Percentiles rank a stretch among this genome's conserved stretches.
Conservation (phyloP, 208 protist genomes). For the Trypanosoma brucei region DNA sequence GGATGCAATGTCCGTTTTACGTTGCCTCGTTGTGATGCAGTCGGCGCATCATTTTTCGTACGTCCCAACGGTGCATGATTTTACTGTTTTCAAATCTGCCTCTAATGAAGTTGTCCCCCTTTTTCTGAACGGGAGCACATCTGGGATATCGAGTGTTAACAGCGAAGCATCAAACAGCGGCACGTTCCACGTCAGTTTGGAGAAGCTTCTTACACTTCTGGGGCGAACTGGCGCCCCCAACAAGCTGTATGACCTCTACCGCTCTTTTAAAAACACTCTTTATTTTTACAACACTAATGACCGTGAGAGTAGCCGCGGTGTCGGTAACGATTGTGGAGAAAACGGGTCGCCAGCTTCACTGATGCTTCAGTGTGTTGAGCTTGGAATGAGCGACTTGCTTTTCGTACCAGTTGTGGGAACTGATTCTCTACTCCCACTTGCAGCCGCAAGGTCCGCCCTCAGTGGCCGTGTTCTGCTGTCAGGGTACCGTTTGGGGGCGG, state of each 20-base stretch:
- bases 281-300: not conserved
- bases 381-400: conserved; percentile 13
- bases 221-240: not conserved
- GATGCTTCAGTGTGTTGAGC: conserved; percentile 13
- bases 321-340: not conserved
- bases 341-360: not conserved
- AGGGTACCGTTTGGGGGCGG: not conserved
- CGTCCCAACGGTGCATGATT: conserved; percentile 5
- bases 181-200: conserved; percentile 5
- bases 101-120: too few relatives aligned
- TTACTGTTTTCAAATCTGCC: conserved; percentile 3
- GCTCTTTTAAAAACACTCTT: not conserved
- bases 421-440: conserved; percentile 10
- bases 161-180: too few relatives aligned
- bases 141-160: too few relatives aligned
- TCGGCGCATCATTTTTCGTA: not conserved
- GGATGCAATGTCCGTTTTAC: conserved; percentile 15
- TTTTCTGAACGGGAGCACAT: too few relatives aligned
- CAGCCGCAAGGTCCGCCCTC: not conserved
- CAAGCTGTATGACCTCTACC: conserved; percentile 5
- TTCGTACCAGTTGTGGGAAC: conserved; percentile 18
- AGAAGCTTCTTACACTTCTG: conserved; percentile 9
- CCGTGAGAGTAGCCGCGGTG: not conserved
- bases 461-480: conserved; percentile 16
- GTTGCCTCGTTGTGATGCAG: conserved; percentile 12